Evolutionary conservation across 331 rosid genomes (phyloP).

Genomic region (Erythrophleum ivorense): DNA sequence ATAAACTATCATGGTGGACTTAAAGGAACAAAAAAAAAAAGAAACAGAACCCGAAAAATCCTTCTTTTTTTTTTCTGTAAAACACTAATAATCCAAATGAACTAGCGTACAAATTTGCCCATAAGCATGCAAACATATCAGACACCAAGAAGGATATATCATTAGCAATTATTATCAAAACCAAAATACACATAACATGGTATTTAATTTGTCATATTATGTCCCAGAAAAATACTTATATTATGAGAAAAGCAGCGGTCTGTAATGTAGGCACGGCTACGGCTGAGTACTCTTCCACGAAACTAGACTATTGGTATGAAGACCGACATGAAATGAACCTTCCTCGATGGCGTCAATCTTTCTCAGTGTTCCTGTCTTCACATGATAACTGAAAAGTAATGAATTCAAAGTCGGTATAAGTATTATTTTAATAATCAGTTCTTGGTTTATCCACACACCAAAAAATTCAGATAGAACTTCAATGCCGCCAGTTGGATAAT

Average conservation of each 20-base stretch:
- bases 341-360: constrained; percentile 2
- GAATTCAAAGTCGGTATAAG: constrained; percentile 8
- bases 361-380: constrained; percentile 18
- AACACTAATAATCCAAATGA: background rate
- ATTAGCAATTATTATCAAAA: background rate
- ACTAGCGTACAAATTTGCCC: background rate
- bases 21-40: background rate
- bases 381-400: constrained; percentile 29
- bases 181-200: background rate
- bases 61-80: no score
- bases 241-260: background rate
- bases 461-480: constrained; percentile 23
- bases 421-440: constrained; percentile 21
- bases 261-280: background rate
- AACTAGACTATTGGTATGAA: constrained; percentile 27
- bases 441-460: constrained; percentile 20
- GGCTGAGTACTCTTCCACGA: constrained; percentile 16
- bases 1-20: background rate
- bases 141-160: background rate
- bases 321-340: constrained; percentile 23
- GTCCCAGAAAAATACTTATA: background rate
- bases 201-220: background rate
- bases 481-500: background rate
- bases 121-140: background rate
- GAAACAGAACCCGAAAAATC: background rate